A percentile compares a stretch with the other conserved stretches of the same genome.
Conservation (phyloP, 345 rosid species). For the Physaria fendleri region DNA sequence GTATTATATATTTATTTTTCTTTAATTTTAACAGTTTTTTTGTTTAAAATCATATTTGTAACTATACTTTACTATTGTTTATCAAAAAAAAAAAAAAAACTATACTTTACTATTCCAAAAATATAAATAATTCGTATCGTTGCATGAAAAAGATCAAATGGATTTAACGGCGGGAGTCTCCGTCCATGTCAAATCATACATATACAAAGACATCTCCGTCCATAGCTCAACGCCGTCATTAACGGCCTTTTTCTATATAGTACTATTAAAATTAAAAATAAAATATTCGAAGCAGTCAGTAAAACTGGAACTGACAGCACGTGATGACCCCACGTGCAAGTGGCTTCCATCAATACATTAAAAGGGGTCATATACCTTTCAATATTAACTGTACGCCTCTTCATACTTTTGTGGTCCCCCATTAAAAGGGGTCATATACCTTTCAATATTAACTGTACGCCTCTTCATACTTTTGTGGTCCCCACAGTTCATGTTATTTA, state of each 20-base stretch:
- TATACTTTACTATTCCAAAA: too few species aligned
- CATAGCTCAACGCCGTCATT: conserved; percentile 30
- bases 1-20: too few species aligned
- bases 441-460: conserved; percentile 17
- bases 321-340: conserved; percentile 23
- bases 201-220: neutral
- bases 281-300: conserved; percentile 22
- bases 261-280: neutral
- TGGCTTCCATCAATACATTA: too few species aligned
- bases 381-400: conserved; percentile 16
- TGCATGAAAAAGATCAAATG: too few species aligned
- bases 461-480: conserved; percentile 24
- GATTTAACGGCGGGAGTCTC: conserved; percentile 34
- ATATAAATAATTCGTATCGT: too few species aligned
- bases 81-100: too few species aligned
- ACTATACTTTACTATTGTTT: too few species aligned
- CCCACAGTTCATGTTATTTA: too few species aligned
- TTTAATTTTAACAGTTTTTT: too few species aligned
- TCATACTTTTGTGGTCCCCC: conserved; percentile 23
- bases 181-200: conserved; percentile 28
- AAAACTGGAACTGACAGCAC: conserved; percentile 31
- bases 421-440: too few species aligned
- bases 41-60: too few species aligned
- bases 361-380: conserved; percentile 11
- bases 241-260: conserved; percentile 16